Conservation (phyloP, 352 stramenopile species). For the Phytophthora hybrid region DNA sequence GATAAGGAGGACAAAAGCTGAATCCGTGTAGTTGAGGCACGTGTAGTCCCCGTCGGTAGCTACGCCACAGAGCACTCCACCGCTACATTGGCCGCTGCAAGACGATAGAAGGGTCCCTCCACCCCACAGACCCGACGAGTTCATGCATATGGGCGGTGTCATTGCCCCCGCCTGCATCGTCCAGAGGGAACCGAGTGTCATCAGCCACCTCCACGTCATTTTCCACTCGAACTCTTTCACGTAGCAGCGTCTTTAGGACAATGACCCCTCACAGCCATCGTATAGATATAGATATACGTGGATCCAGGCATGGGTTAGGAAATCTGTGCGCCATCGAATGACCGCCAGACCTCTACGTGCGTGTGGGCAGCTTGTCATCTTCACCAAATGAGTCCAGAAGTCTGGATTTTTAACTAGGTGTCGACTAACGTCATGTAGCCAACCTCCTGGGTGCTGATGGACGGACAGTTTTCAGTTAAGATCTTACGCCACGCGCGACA, state of each 20-base stretch:
- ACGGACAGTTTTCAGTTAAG: conserved; percentile 4
- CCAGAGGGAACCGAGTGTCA: background rate
- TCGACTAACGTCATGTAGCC: conserved; percentile 17
- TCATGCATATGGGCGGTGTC: conserved; percentile 34
- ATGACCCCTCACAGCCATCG: conserved; percentile 13
- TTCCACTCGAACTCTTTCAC: conserved; percentile 15
- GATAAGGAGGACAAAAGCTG: conserved; percentile 32
- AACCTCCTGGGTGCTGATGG: conserved; percentile 12
- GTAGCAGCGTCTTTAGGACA: conserved; percentile 18
- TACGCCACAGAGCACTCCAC: conserved; percentile 24
- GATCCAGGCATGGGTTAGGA: conserved; percentile 24
- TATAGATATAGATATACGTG: background rate
- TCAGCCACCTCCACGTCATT: conserved; percentile 10
- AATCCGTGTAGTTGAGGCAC: conserved; percentile 38
- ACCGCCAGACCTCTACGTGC: conserved; percentile 19
- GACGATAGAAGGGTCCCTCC: conserved; percentile 32
- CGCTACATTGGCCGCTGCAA: conserved; percentile 26
- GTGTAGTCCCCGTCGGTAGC: conserved; percentile 20
- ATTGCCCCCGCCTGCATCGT: conserved; percentile 13
- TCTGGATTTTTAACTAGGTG: conserved; percentile 21
- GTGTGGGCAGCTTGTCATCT: conserved; percentile 5
- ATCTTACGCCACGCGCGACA: conserved; percentile 3
- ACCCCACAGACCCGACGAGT: conserved; percentile 21
- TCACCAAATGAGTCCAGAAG: conserved; percentile 25
- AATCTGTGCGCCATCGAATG: conserved; percentile 2